Base-by-base conservation (phyloP, 306 rosid species). In the Vigna unguiculata region DNA sequence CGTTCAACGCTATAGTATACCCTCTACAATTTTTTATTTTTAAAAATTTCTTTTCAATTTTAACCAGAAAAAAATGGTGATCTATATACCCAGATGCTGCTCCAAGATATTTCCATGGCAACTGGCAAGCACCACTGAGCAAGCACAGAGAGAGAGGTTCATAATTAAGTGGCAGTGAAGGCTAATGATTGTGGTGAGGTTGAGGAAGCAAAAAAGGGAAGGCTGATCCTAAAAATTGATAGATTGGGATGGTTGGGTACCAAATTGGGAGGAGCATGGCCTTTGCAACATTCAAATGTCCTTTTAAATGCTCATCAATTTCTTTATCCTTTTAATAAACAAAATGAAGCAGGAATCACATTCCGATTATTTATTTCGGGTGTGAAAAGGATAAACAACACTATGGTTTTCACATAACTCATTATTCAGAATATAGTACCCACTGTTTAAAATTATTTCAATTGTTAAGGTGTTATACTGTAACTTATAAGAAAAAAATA, bases 251-350 rank as follows among this genome's bases (percentile, higher is more conserved):
- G 17, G 72, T 74, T 74, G 77, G 57, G 63, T 78, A n/a, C 83
- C 88, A 62, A 74, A 81, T 85, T 85, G 40, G 82, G 80, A 75
- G 53, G 76, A 57, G 63, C 81, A 80, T 28, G 60, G 41, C 46
- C 11, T 74, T 74, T 81, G 30, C 72, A 73, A 45, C 74, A 15
- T 77, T 80, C 43, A 58, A 59, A 59, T 14, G 69, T 15, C 71
- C 43, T 52, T 74, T 70, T 62, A 25, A 68, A 20, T 13, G 54
- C 28, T 71, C 11, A 71, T 65, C 6, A 78, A 78, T 62, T 65
- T 25, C 66, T 62, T 55, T 57, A 47, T 65, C 66, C 71, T 46
- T 66, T 63, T 28, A 64, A 28, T 43, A 51, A 49, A 59, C 63
- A 36, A 53, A 43, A 68, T 36, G 17, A 45, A 67, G 28, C 9